Evolutionary conservation across 352 stramenopile species (phyloP).

Genomic region (Blastocystis sp.): DNA sequence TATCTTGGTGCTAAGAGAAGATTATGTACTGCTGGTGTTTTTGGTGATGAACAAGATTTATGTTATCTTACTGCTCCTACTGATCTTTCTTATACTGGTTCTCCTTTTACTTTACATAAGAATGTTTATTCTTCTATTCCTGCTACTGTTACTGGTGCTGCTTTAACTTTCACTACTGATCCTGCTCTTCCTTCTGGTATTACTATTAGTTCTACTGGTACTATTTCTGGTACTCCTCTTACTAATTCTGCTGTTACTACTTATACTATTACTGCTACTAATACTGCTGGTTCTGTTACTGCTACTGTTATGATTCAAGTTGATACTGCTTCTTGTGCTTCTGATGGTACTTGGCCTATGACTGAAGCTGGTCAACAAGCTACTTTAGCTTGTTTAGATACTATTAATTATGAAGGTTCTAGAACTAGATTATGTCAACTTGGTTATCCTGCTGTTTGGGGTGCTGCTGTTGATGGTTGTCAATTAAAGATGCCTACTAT

Average conservation of each 20-base stretch:
- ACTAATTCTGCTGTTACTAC: background rate
- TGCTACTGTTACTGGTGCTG: constrained; percentile 5
- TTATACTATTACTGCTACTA: constrained; percentile 8
- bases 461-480: constrained; percentile 6
- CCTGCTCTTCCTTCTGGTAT: constrained; percentile 5
- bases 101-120: no score
- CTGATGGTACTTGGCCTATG: background rate
- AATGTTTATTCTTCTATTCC: no score
- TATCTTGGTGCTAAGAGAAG: constrained; percentile 17
- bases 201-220: constrained; percentile 4
- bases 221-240: constrained; percentile 16
- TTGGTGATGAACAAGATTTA: background rate
- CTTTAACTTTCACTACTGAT: constrained; percentile 24
- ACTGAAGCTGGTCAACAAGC: constrained; percentile 18
- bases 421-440: constrained; percentile 8
- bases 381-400: constrained; percentile 6
- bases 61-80: constrained; percentile 20
- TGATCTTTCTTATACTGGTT: constrained; percentile 20
- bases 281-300: background rate
- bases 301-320: constrained; percentile 18
- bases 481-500: constrained; percentile 16
- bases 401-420: constrained; percentile 7
- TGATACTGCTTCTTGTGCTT: constrained; percentile 1
- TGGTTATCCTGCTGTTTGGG: constrained; percentile 15
- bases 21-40: background rate